Conservation (phyloP, 2,329 filamentous ascomycete species). For the Cladosporium sp. region DNA sequence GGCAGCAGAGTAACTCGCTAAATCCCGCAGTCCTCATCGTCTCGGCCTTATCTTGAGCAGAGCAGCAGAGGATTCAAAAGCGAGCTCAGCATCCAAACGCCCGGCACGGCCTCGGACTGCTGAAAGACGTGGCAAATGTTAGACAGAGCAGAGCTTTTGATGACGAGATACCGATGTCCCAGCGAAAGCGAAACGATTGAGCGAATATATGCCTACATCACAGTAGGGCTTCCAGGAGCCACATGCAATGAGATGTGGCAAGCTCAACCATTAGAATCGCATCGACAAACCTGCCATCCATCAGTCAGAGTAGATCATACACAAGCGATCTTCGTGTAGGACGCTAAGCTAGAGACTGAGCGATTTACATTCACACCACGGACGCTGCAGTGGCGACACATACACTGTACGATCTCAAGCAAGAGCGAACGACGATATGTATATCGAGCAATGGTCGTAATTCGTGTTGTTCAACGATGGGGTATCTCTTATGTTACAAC, state of each 20-base stretch:
- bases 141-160: neutral
- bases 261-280: neutral
- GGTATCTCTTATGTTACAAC: conserved; percentile 11
- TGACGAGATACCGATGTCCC: neutral
- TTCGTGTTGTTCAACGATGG: neutral
- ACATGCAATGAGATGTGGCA: neutral
- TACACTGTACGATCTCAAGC: neutral
- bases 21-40: neutral
- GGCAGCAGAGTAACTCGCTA: too few relatives aligned
- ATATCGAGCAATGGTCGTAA: neutral
- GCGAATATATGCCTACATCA: neutral
- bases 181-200: neutral
- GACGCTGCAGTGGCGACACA: neutral
- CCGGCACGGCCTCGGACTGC: neutral
- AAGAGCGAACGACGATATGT: neutral
- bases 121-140: neutral
- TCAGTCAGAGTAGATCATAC: neutral
- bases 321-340: neutral
- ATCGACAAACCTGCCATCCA: neutral
- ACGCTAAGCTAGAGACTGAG: neutral
- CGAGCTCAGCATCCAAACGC: too few relatives aligned
- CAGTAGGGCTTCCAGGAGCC: neutral
- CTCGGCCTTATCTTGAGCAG: neutral
- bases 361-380: neutral
- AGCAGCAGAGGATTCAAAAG: too few relatives aligned